Base-by-base conservation (phyloP, 768 basidiomycete genomes). In the Leucogyrophana mollusca region DNA sequence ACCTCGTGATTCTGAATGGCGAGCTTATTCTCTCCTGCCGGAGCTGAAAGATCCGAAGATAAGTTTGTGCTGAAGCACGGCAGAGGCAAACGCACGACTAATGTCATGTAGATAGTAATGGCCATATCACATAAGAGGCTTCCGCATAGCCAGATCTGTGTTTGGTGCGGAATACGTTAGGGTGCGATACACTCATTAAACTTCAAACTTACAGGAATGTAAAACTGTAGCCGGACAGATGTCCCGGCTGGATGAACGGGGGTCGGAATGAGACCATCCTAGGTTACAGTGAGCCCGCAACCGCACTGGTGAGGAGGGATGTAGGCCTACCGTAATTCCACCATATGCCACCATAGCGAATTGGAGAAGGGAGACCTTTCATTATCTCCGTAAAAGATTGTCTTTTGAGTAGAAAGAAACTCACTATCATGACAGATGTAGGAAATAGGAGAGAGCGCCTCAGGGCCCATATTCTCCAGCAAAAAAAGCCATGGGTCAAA, bases 311-410 rank as follows among this genome's bases (percentile, higher is more conserved):
- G 27, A 18, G 14, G 3, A 9, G 4, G 27, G 13, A 13, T 30
- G 6, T 30, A 7, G n/a, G 27, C 18, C 25, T 38, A 41, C 51
- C 39, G 30, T 22, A 24, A 52, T 16, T 4, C 9, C 40, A 16
- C 53, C n/a, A 16, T 30, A 38, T 37, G 17, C 48, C 16, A 62
- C 16, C 11, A 58, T 56, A 11, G 17, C 14, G 1, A 60, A 39
- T 40, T 60, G 59, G 14, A 59, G 32, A 5, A 62, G 39, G 13
- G 58, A 60, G n/a, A 60, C 16, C 60, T 60, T 6, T 10, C 36
- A 16, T 25, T 14, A 7, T 30, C 27, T 30, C 27, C 6, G 27
- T 30, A 6, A 6, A 30, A 30, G 27, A 30, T 13, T n/a, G n/a
- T n/a, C n/a, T n/a, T n/a, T n/a, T n/a, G n/a, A n/a, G n/a, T n/a